Evolutionary conservation across 306 rosid species (phyloP).

Genomic region (Quercus bicolor): DNA sequence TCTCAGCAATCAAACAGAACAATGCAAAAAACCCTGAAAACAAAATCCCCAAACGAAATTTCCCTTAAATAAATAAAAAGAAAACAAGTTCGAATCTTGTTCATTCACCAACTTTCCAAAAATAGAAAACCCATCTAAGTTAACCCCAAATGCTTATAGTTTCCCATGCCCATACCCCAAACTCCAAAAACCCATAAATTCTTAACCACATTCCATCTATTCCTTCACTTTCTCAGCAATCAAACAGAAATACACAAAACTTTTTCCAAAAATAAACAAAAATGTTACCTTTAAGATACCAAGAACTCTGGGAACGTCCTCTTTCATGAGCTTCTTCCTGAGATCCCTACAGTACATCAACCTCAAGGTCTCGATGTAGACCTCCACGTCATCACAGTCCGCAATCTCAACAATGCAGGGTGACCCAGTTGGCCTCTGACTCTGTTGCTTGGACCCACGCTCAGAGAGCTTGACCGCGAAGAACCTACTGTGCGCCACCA

Average conservation of each 20-base stretch:
- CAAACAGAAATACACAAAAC: constrained; percentile 5
- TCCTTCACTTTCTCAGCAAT: constrained; percentile 13
- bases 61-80: too few relatives aligned
- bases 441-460: constrained; percentile 67
- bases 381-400: constrained; percentile 91
- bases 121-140: not conserved
- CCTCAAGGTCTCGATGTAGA: constrained; percentile 80
- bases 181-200: not conserved
- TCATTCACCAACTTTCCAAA: too few relatives aligned
- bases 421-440: constrained; percentile 27
- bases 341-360: constrained; percentile 88
- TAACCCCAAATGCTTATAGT: not conserved
- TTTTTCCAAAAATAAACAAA: not conserved
- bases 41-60: too few relatives aligned
- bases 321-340: constrained; percentile 83
- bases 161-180: not conserved
- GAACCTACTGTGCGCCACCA: constrained; percentile 74
- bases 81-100: too few relatives aligned
- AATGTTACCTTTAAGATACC: constrained; percentile 73
- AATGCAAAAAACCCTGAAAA: too few relatives aligned
- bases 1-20: not conserved
- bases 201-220: constrained; percentile 20
- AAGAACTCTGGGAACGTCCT: constrained; percentile 76
- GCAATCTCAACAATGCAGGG: constrained; percentile 87
- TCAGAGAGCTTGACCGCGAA: constrained; percentile 79